phyloP scores from a whole-genome alignment of 306 rosid species.

The Morella rubra region DNA sequence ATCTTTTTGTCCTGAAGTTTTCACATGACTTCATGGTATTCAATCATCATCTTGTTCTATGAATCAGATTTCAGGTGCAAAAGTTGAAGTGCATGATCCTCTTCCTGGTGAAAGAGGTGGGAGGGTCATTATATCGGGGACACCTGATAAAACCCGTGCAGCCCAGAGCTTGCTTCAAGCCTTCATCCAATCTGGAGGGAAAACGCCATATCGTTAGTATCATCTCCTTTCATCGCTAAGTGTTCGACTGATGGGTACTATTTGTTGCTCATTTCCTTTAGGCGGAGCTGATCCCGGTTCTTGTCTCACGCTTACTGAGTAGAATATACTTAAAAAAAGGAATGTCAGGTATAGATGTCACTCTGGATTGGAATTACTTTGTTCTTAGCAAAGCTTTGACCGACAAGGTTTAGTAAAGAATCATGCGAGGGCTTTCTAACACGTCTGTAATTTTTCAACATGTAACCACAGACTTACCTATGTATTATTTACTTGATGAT shows the following conservation, averaged over 20 bases:
- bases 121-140: constrained; percentile 64
- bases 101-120: constrained; percentile 47
- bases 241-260: neutral
- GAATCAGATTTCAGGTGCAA: constrained; percentile 74
- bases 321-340: neutral
- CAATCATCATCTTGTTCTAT: constrained; percentile 1
- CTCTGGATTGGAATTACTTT: neutral
- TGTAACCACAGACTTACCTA: neutral
- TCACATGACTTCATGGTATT: neutral
- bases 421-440: neutral
- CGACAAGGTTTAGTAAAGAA: neutral
- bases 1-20: neutral
- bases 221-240: neutral
- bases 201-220: constrained; percentile 1
- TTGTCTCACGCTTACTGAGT: neutral
- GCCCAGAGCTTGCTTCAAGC: constrained; percentile 77
- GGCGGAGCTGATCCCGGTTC: neutral
- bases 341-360: neutral
- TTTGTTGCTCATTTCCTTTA: neutral
- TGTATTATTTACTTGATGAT: neutral
- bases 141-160: constrained; percentile 63
- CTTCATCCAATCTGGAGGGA: constrained; percentile 46
- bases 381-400: neutral
- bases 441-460: neutral
- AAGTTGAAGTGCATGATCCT: constrained; percentile 56